Percentiles rank a stretch among this genome's conserved stretches.
phyloP scores from a whole-genome alignment of 441 rosid species.

The Erodium chrysanthum region DNA sequence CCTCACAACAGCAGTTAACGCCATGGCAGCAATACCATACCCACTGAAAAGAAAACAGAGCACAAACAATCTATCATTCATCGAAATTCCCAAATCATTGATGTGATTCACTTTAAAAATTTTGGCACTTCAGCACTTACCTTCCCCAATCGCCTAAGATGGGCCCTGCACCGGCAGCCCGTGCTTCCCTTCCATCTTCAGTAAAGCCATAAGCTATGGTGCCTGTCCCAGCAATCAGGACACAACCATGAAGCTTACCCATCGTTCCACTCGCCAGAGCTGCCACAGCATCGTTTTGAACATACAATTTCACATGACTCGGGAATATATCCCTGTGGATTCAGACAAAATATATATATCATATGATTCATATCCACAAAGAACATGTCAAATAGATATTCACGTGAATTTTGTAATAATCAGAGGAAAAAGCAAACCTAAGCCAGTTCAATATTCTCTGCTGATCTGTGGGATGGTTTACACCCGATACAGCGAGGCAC shows the following conservation, averaged over 20 bases:
- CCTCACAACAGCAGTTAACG: slow-evolving; percentile 71
- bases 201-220: slow-evolving; percentile 87
- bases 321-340: slow-evolving; percentile 78
- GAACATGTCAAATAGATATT: background rate
- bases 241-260: slow-evolving; percentile 99
- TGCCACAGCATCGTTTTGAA: slow-evolving; percentile 89
- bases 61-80: background rate
- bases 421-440: slow-evolving; percentile 38
- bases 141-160: slow-evolving; percentile 95
- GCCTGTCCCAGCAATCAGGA: slow-evolving; percentile 91
- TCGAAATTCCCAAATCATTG: background rate
- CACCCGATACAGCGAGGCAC: slow-evolving; percentile 91
- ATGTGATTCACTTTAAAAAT: background rate
- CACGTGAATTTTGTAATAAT: background rate
- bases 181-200: slow-evolving; percentile 79
- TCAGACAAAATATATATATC: background rate
- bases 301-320: slow-evolving; percentile 56
- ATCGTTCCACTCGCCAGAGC: slow-evolving; percentile 90
- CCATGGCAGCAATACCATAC: slow-evolving; percentile 91
- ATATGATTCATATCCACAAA: background rate
- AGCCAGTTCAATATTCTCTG: slow-evolving; percentile 67
- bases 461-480: slow-evolving; percentile 81
- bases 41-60: slow-evolving; percentile 49
- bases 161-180: slow-evolving; percentile 96
- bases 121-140: slow-evolving; percentile 20